phyloP scores from a whole-genome alignment of 2,329 filamentous ascomycete species.

The Phaeosphaeriaceae sp. region DNA sequence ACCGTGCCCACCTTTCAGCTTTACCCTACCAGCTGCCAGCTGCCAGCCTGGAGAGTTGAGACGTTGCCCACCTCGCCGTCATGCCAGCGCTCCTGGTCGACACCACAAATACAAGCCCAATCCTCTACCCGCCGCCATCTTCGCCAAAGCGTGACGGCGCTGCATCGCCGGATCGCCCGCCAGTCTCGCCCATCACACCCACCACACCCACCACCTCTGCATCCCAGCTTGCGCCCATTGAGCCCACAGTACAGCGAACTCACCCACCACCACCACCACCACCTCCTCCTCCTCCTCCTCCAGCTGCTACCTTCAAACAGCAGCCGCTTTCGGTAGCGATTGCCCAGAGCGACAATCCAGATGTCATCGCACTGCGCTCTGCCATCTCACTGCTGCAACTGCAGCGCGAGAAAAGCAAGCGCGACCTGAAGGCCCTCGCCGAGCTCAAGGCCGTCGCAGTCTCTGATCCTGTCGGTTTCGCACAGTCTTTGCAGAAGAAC shows the following conservation, averaged over 20 bases:
- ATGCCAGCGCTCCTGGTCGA: constrained; percentile 48
- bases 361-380: constrained; percentile 84
- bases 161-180: constrained; percentile 44
- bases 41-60: constrained; percentile 16
- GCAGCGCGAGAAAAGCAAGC: constrained; percentile 77
- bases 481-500: constrained; percentile 69
- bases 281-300: constrained; percentile 36
- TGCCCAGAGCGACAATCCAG: constrained; percentile 68
- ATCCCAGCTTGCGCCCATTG: constrained; percentile 43
- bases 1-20: no score
- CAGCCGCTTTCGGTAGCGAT: constrained; percentile 55
- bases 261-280: constrained; percentile 32
- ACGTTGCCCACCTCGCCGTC: constrained; percentile 33
- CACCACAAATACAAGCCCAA: constrained; percentile 28
- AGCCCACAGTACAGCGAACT: constrained; percentile 30
- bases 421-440: constrained; percentile 75
- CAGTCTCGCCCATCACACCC: constrained; percentile 51
- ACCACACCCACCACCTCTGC: constrained; percentile 46
- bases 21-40: constrained; percentile 6
- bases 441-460: constrained; percentile 74
- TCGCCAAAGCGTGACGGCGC: constrained; percentile 36
- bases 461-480: constrained; percentile 73
- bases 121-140: constrained; percentile 26
- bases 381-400: constrained; percentile 87
- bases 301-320: constrained; percentile 47